Percentiles rank a stretch among this genome's conserved stretches.
Evolutionary conservation across 2,329 filamentous ascomycete species (phyloP).

Genomic region (Colletotrichum magnum): DNA sequence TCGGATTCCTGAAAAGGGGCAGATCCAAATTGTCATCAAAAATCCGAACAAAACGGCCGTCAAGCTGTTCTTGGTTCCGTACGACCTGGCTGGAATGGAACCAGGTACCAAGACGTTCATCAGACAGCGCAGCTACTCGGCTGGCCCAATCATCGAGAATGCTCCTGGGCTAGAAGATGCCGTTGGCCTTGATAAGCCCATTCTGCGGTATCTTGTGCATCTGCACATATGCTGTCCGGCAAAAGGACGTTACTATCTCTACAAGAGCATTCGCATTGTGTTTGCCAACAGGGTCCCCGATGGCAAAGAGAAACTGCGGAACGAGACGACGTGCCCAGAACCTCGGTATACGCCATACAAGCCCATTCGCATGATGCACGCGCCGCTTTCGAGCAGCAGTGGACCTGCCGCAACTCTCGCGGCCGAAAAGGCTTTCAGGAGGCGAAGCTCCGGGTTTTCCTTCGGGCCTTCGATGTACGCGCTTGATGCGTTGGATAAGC

Average conservation of each 20-base stretch:
- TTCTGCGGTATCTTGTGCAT: constrained; percentile 90
- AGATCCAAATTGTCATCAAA: constrained; percentile 97
- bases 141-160: constrained; percentile 85
- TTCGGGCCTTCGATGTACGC: constrained; percentile 49
- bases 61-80: constrained; percentile 94
- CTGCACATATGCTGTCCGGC: constrained; percentile 92
- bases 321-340: constrained; percentile 91
- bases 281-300: constrained; percentile 98
- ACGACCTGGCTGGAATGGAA: constrained; percentile 93
- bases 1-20: constrained; percentile 92
- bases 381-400: constrained; percentile 51
- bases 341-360: constrained; percentile 91
- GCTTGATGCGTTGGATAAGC: constrained; percentile 54
- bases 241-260: constrained; percentile 87
- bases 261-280: constrained; percentile 93
- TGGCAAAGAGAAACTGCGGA: constrained; percentile 91
- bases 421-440: constrained; percentile 72
- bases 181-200: constrained; percentile 69
- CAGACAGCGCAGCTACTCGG: constrained; percentile 92
- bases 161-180: constrained; percentile 51
- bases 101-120: constrained; percentile 96
- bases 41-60: constrained; percentile 99
- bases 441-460: constrained; percentile 69
- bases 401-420: constrained; percentile 64
- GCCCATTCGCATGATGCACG: constrained; percentile 68